A percentile compares a stretch with the other conserved stretches of the same genome.
phyloP scores from a whole-genome alignment of 139 green algal genomes.

The Pleodorina starrii region DNA sequence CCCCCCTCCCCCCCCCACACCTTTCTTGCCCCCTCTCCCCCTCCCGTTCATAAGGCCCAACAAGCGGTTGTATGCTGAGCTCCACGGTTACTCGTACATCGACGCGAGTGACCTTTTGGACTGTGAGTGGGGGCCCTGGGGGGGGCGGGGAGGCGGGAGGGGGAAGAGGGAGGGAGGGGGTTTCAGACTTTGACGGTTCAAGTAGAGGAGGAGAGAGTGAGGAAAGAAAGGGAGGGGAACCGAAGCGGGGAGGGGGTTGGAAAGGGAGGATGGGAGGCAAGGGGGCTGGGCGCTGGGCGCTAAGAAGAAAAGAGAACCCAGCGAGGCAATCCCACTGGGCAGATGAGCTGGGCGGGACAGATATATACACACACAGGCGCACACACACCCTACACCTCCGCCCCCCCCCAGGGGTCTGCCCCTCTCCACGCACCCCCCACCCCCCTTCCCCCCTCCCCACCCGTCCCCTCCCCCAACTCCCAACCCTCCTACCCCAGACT shows the following conservation, averaged over 20 bases:
- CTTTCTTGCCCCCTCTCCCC: neutral
- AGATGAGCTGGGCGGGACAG: neutral
- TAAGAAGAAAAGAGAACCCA: neutral
- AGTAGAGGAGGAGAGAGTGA: neutral
- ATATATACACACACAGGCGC: neutral
- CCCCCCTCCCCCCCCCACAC: too few relatives aligned
- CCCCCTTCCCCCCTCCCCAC: neutral
- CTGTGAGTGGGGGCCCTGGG: slow-evolving; percentile 4
- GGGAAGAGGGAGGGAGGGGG: neutral
- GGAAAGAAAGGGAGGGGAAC: neutral
- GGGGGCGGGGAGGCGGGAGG: neutral
- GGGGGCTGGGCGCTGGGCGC: neutral
- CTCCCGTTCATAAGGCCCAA: slow-evolving; percentile 24
- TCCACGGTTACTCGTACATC: slow-evolving; percentile 52
- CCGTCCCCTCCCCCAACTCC: too few relatives aligned
- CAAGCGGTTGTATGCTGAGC: slow-evolving; percentile 20
- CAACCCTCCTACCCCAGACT: too few relatives aligned
- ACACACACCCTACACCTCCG: neutral
- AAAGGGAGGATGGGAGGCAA: neutral
- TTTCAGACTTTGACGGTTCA: too few relatives aligned
- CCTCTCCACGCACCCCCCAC: neutral
- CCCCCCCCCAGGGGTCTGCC: too few relatives aligned
- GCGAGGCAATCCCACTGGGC: neutral
- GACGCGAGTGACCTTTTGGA: slow-evolving; percentile 44
- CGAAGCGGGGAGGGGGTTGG: neutral